A percentile compares a stretch with the other conserved stretches of the same genome.
These are phyloP conservation scores for Cubamyces lactineus DNA, from an alignment of 768 basidiomycete genomes.

Conservation along the genomic window DNA sequence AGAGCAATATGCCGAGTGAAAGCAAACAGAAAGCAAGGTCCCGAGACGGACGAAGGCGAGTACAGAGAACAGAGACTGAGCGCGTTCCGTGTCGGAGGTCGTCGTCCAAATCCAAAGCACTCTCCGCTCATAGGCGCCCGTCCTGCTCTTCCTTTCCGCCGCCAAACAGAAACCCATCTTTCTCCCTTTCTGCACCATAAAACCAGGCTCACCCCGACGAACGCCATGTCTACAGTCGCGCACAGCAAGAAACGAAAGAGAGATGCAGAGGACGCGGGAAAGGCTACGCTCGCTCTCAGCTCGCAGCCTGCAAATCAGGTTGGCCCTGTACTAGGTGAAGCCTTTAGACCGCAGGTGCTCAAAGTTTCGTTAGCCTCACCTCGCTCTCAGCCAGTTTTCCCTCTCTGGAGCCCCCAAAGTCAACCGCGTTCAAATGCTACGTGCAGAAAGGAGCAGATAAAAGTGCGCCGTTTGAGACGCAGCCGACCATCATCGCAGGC, in stretches of 20 bases:
- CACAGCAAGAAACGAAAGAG: conserved; percentile 51
- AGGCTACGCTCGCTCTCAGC: conserved; percentile 43
- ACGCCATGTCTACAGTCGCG: conserved; percentile 20
- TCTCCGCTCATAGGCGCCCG: conserved; percentile 11
- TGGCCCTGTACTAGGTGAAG: conserved; percentile 59
- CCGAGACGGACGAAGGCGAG: neutral
- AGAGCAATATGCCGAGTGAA: neutral
- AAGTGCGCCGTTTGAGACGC: conserved; percentile 39
- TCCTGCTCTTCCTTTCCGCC: neutral
- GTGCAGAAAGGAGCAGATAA: conserved; percentile 41
- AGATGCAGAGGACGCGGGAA: conserved; percentile 37
- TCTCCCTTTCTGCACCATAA: neutral
- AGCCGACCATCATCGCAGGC: conserved; percentile 62
- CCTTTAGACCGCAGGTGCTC: neutral
- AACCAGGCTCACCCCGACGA: neutral
- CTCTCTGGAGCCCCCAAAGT: conserved; percentile 56
- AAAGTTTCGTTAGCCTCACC: neutral
- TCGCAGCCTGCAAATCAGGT: conserved; percentile 39
- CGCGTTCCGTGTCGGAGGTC: neutral
- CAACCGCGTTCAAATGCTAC: conserved; percentile 68
- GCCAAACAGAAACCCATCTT: neutral
- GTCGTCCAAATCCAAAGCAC: conserved; percentile 21
- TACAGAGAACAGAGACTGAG: neutral
- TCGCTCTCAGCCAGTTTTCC: conserved; percentile 64
- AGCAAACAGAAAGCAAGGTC: neutral